Conservation (phyloP, 441 rosid genomes). For the Populus trichocarpa region DNA sequence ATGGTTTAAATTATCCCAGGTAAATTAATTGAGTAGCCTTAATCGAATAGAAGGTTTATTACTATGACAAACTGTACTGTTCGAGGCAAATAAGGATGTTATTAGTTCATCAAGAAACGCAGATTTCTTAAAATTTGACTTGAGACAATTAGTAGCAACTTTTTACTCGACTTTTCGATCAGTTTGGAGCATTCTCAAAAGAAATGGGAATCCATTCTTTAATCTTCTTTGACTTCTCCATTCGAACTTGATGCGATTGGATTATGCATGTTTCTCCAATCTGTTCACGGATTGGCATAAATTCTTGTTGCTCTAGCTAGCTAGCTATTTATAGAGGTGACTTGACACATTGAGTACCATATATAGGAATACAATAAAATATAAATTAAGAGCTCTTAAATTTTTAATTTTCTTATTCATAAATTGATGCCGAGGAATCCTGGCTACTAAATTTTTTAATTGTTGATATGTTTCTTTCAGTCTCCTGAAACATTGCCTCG, state of each 20-base stretch:
- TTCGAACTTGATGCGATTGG: neutral
- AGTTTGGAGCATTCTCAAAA: no score
- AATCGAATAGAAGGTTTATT: neutral
- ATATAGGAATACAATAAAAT: no score
- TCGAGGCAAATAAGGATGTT: neutral
- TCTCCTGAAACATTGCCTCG: neutral
- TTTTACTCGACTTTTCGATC: no score
- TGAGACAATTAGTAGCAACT: neutral
- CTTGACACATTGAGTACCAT: no score
- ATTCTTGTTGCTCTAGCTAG: neutral
- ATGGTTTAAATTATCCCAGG: neutral
- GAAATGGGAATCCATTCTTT: neutral
- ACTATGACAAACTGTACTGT: neutral
- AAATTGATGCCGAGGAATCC: neutral
- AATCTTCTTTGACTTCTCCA: neutral
- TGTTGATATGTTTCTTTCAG: neutral
- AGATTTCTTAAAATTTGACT: neutral
- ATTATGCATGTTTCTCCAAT: neutral
- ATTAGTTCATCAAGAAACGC: neutral
- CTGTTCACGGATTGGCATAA: neutral
- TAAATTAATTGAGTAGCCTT: neutral
- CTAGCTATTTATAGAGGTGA: neutral
- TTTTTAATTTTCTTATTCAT: no score
- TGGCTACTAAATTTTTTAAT: neutral
- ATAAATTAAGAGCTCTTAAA: no score